Base-by-base conservation (phyloP, 345 rosid genomes). In the Litchi chinensis region DNA sequence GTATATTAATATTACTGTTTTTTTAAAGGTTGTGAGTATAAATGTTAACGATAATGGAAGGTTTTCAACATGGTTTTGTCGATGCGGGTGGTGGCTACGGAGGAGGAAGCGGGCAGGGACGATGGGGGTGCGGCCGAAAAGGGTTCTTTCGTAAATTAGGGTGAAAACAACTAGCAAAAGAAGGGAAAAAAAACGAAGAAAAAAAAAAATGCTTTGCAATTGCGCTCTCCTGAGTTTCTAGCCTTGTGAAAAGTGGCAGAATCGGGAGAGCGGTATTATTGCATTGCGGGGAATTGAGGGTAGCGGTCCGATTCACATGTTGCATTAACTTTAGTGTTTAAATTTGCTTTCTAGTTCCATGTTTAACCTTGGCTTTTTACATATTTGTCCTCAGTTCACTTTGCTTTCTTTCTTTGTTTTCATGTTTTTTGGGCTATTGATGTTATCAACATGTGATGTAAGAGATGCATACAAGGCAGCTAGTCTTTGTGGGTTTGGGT, bases 231-330 rank as follows among this genome's bases (percentile, higher is more conserved):
- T 43, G 85, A 86, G 81, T 78, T 77, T 86, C 89, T 91, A 83
- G 82, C 88, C 85, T 68, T 10, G 16, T n/a, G 44, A 41, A 16
- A 16, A 71, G 26, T 81, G 86, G 85, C 84, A 89, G 95, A 90
- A 76, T 77, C 68, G 85, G 93, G 87, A 92, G 91, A 90, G 91
- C 88, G 83, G 81, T 69, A 89, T 88, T 75, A 80, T 90, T 92
- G 93, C 93, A 90, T 87, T 71, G 93, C 90, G 93, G 96, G 96
- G 96, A 90, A 92, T 92, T 85, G 96, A 92, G 93, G 96, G 91
- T 89, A 82, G 82, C 96, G 96, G 96, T 92, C 96, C 96, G 93
- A 92, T 79, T 86, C 16, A 54, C 59, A 54, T 15, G 16, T 81
- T 73, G 73, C 79, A 48, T 75, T 52, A 46, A 80, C 78, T 57